phyloP scores from a whole-genome alignment of 805 yeast species.

The Wickerhamiella allomyrinae region DNA sequence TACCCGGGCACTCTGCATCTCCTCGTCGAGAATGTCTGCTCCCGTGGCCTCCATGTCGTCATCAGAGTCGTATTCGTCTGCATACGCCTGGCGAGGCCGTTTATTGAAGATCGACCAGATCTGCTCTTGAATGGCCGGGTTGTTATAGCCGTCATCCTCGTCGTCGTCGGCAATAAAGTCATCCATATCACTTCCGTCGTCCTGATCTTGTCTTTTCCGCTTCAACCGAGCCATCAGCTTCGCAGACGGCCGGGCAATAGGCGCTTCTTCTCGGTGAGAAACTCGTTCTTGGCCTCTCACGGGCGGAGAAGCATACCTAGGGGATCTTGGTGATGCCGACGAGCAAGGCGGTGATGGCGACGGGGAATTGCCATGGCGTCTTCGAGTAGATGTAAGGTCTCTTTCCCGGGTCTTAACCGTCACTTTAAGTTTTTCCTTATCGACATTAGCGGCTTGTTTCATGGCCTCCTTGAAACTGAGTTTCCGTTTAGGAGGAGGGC shows the following conservation, averaged over 20 bases:
- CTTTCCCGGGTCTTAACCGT: conserved; percentile 25
- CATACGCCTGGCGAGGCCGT: conserved; percentile 34
- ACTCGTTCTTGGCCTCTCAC: too few species aligned
- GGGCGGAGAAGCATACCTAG: too few species aligned
- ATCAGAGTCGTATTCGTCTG: conserved; percentile 29
- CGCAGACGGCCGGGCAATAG: conserved; percentile 16
- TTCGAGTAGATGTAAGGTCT: not conserved
- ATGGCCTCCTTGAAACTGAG: conserved; percentile 52
- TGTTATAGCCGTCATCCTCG: conserved; percentile 27
- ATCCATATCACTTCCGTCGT: conserved; percentile 31
- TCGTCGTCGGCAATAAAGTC: conserved; percentile 50
- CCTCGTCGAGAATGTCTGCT: conserved; percentile 75
- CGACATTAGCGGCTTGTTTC: conserved; percentile 52
- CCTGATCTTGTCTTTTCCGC: conserved; percentile 5
- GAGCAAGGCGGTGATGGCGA: too few species aligned
- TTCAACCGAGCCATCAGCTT: conserved; percentile 9
- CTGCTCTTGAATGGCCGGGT: conserved; percentile 60
- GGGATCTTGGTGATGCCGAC: too few species aligned
- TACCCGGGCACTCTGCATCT: conserved; percentile 45
- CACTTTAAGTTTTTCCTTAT: conserved; percentile 33
- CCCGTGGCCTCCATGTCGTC: conserved; percentile 94
- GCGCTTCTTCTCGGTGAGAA: conserved; percentile 9
- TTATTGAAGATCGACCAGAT: conserved; percentile 75
- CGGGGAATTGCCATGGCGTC: too few species aligned
- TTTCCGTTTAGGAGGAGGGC: conserved; percentile 21